phyloP scores from a whole-genome alignment of 371 early-diverging fungal genomes.

The Blakeslea trispora region DNA sequence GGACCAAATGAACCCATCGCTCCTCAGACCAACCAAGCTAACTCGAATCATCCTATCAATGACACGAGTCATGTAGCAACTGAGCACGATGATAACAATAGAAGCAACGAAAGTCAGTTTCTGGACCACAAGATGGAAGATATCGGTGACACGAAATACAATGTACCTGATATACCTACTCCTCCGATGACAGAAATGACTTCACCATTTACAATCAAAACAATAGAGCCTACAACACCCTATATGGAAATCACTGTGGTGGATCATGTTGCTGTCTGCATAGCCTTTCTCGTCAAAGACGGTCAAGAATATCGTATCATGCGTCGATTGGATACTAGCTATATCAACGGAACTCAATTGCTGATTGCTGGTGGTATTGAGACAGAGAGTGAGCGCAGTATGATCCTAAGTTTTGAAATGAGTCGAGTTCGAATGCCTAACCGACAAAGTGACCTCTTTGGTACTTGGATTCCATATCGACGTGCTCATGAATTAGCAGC shows the following conservation, averaged over 20 bases:
- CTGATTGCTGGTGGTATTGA: slow-evolving; percentile 87
- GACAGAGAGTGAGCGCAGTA: slow-evolving; percentile 83
- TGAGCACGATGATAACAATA: too few species aligned
- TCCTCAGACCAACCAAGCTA: too few species aligned
- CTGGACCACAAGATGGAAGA: too few species aligned
- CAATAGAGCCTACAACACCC: slow-evolving; percentile 30
- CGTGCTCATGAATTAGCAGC: slow-evolving; percentile 85
- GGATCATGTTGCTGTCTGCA: slow-evolving; percentile 75
- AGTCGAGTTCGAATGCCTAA: slow-evolving; percentile 77
- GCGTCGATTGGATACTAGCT: slow-evolving; percentile 77
- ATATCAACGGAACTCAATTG: slow-evolving; percentile 83
- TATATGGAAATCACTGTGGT: slow-evolving; percentile 73
- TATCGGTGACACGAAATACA: too few species aligned
- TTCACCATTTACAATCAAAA: too few species aligned
- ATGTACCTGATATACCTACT: too few species aligned
- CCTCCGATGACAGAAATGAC: too few species aligned
- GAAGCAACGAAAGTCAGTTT: too few species aligned
- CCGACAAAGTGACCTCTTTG: slow-evolving; percentile 70
- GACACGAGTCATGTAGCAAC: too few species aligned
- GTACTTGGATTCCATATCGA: slow-evolving; percentile 90
- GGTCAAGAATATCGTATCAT: slow-evolving; percentile 62
- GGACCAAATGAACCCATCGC: too few species aligned
- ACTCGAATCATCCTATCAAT: too few species aligned
- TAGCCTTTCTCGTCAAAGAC: slow-evolving; percentile 62
- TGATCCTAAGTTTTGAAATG: slow-evolving; percentile 85